Evolutionary conservation across 306 rosid genomes (phyloP).

Genomic region (Ormosia semicastrata): DNA sequence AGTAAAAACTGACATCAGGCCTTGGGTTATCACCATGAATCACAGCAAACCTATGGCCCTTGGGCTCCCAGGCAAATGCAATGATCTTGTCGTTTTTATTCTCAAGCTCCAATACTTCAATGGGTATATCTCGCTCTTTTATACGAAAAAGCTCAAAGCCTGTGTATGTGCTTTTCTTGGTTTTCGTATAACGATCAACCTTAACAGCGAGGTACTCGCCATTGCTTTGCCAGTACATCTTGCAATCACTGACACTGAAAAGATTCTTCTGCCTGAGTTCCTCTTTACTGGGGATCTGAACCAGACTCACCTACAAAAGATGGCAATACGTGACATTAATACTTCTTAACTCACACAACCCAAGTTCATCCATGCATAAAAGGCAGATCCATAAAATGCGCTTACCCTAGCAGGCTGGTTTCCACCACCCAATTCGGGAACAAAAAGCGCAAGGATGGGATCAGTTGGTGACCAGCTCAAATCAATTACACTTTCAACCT

Average conservation of each 20-base stretch:
- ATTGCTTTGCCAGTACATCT: constrained; percentile 82
- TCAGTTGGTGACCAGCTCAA: constrained; percentile 76
- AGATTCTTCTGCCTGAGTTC: constrained; percentile 74
- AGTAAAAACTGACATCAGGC: constrained; percentile 70
- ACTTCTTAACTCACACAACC: neutral
- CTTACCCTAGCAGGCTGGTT: constrained; percentile 82
- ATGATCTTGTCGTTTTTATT: constrained; percentile 74
- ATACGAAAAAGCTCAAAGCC: constrained; percentile 79
- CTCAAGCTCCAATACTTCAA: constrained; percentile 73
- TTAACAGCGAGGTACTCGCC: constrained; percentile 82
- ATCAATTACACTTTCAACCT: constrained; percentile 69
- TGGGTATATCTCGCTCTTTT: constrained; percentile 71
- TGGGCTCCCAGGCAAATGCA: constrained; percentile 81
- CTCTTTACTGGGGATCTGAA: constrained; percentile 74
- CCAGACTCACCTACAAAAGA: constrained; percentile 59
- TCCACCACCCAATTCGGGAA: constrained; percentile 78
- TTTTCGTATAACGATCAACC: constrained; percentile 74
- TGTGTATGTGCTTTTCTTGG: constrained; percentile 69
- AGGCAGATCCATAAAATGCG: neutral
- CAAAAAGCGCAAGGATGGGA: constrained; percentile 62
- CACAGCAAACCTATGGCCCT: constrained; percentile 74
- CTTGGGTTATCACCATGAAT: constrained; percentile 75
- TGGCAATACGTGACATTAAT: neutral
- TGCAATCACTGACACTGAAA: constrained; percentile 78
- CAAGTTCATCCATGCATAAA: neutral